A percentile compares a stretch with the other conserved stretches of the same genome.
These are phyloP conservation scores for Hygrophila difformis DNA, from an alignment of 257 asterid genomes.

Conservation along the genomic window DNA sequence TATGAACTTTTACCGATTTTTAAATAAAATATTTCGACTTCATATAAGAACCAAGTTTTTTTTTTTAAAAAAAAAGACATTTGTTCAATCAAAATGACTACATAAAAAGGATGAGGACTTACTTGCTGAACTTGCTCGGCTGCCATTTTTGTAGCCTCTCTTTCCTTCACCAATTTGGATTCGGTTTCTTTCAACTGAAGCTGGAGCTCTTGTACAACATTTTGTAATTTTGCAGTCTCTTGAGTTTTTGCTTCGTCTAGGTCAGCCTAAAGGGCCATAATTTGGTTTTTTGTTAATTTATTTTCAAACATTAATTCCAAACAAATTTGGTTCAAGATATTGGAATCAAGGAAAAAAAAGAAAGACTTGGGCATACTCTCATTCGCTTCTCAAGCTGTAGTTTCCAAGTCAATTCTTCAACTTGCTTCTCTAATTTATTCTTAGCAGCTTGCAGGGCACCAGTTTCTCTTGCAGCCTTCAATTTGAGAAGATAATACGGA, in stretches of 20 bases:
- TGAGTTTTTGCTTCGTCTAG: conserved; percentile 89
- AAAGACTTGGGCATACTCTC: conserved; percentile 45
- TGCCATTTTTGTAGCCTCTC: conserved; percentile 44
- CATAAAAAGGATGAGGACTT: too few species aligned
- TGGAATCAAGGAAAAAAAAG: too few species aligned
- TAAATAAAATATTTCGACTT: too few species aligned
- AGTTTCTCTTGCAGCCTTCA: conserved; percentile 94
- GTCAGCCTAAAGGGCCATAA: too few species aligned
- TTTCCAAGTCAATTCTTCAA: conserved; percentile 99
- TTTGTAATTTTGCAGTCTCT: conserved; percentile 73
- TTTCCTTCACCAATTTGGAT: conserved; percentile 58
- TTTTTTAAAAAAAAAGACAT: too few species aligned
- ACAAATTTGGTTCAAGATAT: too few species aligned
- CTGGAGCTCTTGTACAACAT: conserved; percentile 74
- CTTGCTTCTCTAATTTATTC: conserved; percentile 94
- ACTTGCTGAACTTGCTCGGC: conserved; percentile 58
- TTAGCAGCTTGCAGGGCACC: conserved; percentile 99
- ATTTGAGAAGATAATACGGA: background rate
- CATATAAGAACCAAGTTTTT: too few species aligned
- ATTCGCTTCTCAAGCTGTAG: conserved; percentile 95
- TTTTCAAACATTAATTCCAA: too few species aligned
- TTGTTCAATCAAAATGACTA: too few species aligned
- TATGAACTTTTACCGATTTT: too few species aligned
- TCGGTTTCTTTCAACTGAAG: conserved; percentile 74
- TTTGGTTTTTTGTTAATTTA: too few species aligned